Conservation (phyloP, 106 monocot genomes). For the Alisma plantagoaquatica region DNA sequence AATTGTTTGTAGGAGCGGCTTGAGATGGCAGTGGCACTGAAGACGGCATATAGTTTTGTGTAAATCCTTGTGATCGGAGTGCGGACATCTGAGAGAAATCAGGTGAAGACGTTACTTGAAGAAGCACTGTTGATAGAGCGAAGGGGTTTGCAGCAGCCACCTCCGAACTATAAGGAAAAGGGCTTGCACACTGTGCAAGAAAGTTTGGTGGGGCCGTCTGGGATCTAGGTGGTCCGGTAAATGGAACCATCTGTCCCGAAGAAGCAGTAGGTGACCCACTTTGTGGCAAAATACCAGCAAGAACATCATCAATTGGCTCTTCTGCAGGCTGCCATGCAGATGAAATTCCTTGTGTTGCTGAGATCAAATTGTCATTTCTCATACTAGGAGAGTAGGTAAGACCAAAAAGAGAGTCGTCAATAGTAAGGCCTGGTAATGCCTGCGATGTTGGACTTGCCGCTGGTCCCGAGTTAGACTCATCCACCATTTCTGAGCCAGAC, state of each 20-base stretch:
- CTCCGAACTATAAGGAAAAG: not conserved
- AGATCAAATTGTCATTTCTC: too few relatives aligned
- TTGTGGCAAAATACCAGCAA: constrained; percentile 4
- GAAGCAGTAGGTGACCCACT: not conserved
- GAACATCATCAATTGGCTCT: constrained; percentile 11
- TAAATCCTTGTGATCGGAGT: too few relatives aligned
- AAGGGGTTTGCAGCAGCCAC: constrained; percentile 1
- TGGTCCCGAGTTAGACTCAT: too few relatives aligned
- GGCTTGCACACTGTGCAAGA: not conserved
- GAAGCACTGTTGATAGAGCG: not conserved
- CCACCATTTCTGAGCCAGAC: too few relatives aligned
- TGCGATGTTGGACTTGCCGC: constrained; percentile 11
- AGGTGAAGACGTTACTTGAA: too few relatives aligned
- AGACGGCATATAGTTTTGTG: too few relatives aligned
- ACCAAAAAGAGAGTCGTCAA: constrained; percentile 50
- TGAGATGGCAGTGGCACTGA: constrained; percentile 7
- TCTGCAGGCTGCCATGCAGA: constrained; percentile 6
- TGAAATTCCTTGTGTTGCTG: too few relatives aligned
- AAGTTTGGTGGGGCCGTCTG: constrained; percentile 19
- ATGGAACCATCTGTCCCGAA: constrained; percentile 19
- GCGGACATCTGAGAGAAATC: too few relatives aligned
- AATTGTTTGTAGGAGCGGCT: not conserved
- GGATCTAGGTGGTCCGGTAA: constrained; percentile 10
- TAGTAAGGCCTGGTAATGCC: constrained; percentile 31
- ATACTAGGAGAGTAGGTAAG: constrained; percentile 29